Evolutionary conservation across 345 rosid genomes (phyloP), one percentile per base, ranked within the genome.

Genomic region (Psidium guajava): DNA sequence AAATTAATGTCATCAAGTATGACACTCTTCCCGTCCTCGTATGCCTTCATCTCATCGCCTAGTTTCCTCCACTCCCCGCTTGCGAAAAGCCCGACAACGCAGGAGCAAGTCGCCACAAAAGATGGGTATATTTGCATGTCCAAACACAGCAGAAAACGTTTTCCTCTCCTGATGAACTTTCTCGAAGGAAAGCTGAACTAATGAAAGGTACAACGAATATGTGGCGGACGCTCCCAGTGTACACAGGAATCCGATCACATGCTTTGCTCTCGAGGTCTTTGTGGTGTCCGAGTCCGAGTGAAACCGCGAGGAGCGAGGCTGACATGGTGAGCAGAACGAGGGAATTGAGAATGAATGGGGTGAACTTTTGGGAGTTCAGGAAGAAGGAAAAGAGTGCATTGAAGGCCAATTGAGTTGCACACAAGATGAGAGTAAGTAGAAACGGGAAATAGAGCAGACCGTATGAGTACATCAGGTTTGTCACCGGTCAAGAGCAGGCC

Each of bases 341-440:
- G 27, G 94, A 92, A 84, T 93, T 93, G 87, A 93, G 85, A 25
- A 92, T 87, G 13, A 85, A 83, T 80, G 90, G 83, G 13, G 95
- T 90, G 87, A 93, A 88, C 87, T 92, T 92, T 49, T 93, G 94
- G 20, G 92, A 87, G 51, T 92, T 90, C 18, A 93, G 73, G 88
- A 92, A 87, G 91, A n/a, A 84, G 73, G 95, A 86, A 85, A 93
- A 91, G 42, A 89, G 13, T 0, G 92, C 93, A 57, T 92, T 93
- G 85, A 92, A 93, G 86, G 92, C 95, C 89, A 93, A 49, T n/a
- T 93, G 94, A 28, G 91, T 80, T 5, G 95, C 93, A 22, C 92
- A 90, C 22, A 92, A 87, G 7, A 93, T n/a, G 89, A 50, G 94
- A 92, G 87, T 89, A 92, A 14, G 95, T 93, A 12, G 95, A 93